Evolutionary conservation across 495 filamentous ascomycete species (phyloP), one percentile per base, ranked within the genome.

Genomic region (Chaetomium cochliodes): DNA sequence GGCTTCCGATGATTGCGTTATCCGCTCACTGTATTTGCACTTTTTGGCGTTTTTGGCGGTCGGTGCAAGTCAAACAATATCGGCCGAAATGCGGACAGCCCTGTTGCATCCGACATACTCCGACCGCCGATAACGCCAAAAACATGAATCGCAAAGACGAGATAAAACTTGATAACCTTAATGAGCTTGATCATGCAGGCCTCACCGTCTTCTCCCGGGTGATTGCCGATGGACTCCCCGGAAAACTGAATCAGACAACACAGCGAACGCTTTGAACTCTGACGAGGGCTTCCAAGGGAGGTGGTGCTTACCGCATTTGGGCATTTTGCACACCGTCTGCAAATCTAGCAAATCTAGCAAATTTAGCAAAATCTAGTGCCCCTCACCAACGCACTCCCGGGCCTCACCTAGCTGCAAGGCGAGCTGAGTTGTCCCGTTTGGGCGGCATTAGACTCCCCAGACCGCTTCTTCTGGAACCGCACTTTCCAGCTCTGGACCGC

Each of bases 21-120:
- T 25, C 46, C 33, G 58, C n/a, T 2, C 7, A 3, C 25, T 20
- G 5, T 23, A 16, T 18, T 37, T 15, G 42, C 42, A 26, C 39
- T 58, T 58, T 39, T 58, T 30, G 28, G 28, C 22, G 23, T n/a
- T n/a, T n/a, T n/a, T n/a, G 25, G 33, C 20, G 4, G 25, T 59
- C 13, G 39, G 11, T 3, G n/a, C n/a, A n/a, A n/a, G n/a, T 3
- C 8, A n/a, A 39, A 50, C 44, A 7, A 39, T n/a, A 30, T 30
- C 59, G 59, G 59, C 59, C 59, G 59, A 62, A 49, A 62, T 62
- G 59, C 59, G 47, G 49, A 42, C 49, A 62, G 59, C 20, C 33
- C 59, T 11, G 47, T 12, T 44, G 59, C 59, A 62, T 52, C 47
- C 25, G n/a, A n/a, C n/a, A n/a, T n/a, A n/a, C n/a, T n/a, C n/a